phyloP scores from a whole-genome alignment of 768 basidiomycete species.

The Tephrocybe sp. region DNA sequence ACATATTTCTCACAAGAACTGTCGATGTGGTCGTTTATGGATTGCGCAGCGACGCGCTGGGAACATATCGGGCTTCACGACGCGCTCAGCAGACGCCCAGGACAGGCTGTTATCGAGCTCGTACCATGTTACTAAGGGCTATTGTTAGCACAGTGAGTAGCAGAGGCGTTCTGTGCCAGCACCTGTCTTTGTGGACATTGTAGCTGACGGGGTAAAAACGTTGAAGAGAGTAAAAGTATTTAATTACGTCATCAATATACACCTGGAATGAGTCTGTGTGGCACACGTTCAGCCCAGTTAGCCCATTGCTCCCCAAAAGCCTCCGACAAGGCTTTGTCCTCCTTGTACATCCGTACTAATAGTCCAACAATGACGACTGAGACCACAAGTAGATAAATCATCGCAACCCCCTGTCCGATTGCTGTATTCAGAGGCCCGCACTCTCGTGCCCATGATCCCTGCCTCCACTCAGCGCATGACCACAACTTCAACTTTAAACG shows the following conservation, averaged over 20 bases:
- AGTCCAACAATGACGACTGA: conserved; percentile 32
- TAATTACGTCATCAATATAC: conserved; percentile 32
- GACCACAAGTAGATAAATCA: conserved; percentile 28
- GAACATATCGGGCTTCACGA: conserved; percentile 49
- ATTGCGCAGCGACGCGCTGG: conserved; percentile 33
- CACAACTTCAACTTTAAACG: not conserved
- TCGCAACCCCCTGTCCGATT: conserved; percentile 27
- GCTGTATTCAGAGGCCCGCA: conserved; percentile 36
- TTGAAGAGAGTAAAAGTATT: not conserved
- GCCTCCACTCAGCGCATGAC: not conserved
- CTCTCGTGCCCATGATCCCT: conserved; percentile 49
- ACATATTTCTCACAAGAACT: conserved; percentile 35
- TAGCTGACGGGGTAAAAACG: not conserved
- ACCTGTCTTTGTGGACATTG: conserved; percentile 12
- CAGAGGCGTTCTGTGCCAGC: not conserved
- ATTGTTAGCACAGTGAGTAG: not conserved
- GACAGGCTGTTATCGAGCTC: not conserved
- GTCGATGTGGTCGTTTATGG: conserved; percentile 56
- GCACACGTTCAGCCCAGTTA: conserved; percentile 43
- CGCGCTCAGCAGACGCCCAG: not conserved
- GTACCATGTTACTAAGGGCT: conserved; percentile 19
- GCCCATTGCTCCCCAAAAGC: conserved; percentile 43
- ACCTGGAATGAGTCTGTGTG: conserved; percentile 48
- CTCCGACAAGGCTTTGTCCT: conserved; percentile 42
- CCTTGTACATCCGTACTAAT: conserved; percentile 40